phyloP scores from a whole-genome alignment of 1,139 yeast genomes.

The Lodderomyces jiufengensis region DNA sequence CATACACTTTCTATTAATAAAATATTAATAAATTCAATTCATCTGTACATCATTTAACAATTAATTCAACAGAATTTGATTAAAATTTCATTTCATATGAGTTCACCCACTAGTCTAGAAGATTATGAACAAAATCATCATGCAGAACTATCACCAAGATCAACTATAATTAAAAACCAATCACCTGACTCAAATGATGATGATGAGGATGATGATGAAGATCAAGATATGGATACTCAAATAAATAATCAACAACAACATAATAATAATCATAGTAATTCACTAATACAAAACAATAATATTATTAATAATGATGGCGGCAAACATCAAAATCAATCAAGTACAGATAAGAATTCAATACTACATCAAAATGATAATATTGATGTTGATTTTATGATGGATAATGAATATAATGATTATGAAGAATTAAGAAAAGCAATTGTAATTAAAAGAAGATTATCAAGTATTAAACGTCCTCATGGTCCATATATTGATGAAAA shows the following conservation, averaged over 20 bases:
- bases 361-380: constrained; percentile 13
- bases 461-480: constrained; percentile 13
- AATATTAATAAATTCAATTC: too few relatives aligned
- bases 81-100: too few relatives aligned
- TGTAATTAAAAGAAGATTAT: constrained; percentile 26
- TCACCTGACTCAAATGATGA: constrained; percentile 1
- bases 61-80: too few relatives aligned
- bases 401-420: constrained; percentile 31
- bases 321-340: not conserved
- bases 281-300: not conserved
- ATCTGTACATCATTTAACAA: too few relatives aligned
- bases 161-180: constrained; percentile 3
- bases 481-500: constrained; percentile 7
- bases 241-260: constrained; percentile 2
- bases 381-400: constrained; percentile 34
- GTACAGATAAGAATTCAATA: not conserved
- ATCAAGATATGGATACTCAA: too few relatives aligned
- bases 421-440: constrained; percentile 36
- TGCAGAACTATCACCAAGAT: constrained; percentile 7
- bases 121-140: constrained; percentile 16
- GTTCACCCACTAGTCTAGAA: constrained; percentile 30
- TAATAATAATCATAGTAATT: not conserved
- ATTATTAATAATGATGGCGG: not conserved
- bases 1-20: too few relatives aligned
- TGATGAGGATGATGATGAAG: constrained; percentile 3